phyloP scores from a whole-genome alignment of 495 filamentous ascomycete species.

The Penicillium crystallinum region DNA sequence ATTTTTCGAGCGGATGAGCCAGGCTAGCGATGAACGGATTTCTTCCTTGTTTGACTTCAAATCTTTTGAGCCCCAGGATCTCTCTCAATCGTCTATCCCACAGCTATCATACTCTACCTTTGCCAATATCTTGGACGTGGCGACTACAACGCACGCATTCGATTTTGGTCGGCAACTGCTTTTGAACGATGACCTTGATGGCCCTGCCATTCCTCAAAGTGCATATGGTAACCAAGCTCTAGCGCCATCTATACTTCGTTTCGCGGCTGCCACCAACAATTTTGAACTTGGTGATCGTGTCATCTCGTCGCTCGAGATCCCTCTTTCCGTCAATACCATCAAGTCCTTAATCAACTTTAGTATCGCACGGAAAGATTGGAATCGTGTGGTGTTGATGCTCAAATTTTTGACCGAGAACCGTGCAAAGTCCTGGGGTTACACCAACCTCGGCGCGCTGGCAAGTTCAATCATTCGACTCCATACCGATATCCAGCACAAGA shows the following conservation, averaged over 20 bases:
- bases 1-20: slow-evolving; percentile 28
- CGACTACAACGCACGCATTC: slow-evolving; percentile 40
- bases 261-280: slow-evolving; percentile 50
- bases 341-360: slow-evolving; percentile 48
- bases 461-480: slow-evolving; percentile 39
- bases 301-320: slow-evolving; percentile 30
- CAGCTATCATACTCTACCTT: slow-evolving; percentile 46
- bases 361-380: slow-evolving; percentile 44
- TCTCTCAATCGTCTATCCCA: slow-evolving; percentile 33
- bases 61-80: slow-evolving; percentile 6
- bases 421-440: slow-evolving; percentile 44
- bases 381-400: slow-evolving; percentile 39
- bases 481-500: slow-evolving; percentile 13
- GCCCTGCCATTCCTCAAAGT: slow-evolving; percentile 44
- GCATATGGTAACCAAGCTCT: slow-evolving; percentile 46
- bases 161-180: slow-evolving; percentile 54
- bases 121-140: slow-evolving; percentile 49
- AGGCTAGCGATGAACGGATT: slow-evolving; percentile 10
- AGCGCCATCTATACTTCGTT: slow-evolving; percentile 53
- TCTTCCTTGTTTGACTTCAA: slow-evolving; percentile 17
- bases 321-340: slow-evolving; percentile 41
- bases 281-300: slow-evolving; percentile 40
- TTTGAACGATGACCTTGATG: slow-evolving; percentile 51
- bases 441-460: slow-evolving; percentile 39
- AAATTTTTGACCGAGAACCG: slow-evolving; percentile 36